These are phyloP conservation scores for Thraustotheca clavata DNA, from an alignment of 352 stramenopile genomes.

Conservation along the genomic window DNA sequence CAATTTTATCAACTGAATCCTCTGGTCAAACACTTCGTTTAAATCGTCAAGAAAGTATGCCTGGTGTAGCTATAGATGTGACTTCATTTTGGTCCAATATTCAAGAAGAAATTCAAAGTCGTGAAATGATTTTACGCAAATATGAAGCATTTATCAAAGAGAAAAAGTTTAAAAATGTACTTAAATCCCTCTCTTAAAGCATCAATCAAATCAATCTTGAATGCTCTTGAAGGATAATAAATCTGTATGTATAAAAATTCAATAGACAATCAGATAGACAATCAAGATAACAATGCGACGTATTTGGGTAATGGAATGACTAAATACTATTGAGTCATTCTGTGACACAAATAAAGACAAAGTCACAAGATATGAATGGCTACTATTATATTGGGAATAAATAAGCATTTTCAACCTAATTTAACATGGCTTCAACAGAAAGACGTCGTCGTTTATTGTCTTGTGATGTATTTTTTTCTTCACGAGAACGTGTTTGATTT, in stretches of 20 bases:
- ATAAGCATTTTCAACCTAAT: slow-evolving; percentile 18
- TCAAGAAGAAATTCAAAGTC: background rate
- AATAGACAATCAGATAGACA: too few species aligned
- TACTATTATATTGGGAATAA: slow-evolving; percentile 7
- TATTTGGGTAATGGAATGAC: background rate
- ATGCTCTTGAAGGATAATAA: too few species aligned
- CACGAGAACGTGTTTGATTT: background rate
- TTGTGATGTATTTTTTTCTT: slow-evolving; percentile 3
- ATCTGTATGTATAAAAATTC: too few species aligned
- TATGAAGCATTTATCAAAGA: background rate
- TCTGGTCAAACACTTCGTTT: background rate
- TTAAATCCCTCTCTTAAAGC: too few species aligned
- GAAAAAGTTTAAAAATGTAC: too few species aligned
- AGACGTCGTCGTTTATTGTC: slow-evolving; percentile 19
- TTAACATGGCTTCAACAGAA: slow-evolving; percentile 16
- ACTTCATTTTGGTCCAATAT: background rate
- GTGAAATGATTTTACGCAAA: background rate
- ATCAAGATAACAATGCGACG: background rate
- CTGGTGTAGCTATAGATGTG: background rate
- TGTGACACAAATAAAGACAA: too few species aligned
- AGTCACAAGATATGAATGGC: too few species aligned
- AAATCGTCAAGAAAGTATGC: background rate
- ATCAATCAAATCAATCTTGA: too few species aligned
- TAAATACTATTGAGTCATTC: too few species aligned
- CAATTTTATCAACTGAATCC: background rate